Evolutionary conservation across 2,329 filamentous ascomycete species (phyloP).

Genomic region (Monosporascus sp.): DNA sequence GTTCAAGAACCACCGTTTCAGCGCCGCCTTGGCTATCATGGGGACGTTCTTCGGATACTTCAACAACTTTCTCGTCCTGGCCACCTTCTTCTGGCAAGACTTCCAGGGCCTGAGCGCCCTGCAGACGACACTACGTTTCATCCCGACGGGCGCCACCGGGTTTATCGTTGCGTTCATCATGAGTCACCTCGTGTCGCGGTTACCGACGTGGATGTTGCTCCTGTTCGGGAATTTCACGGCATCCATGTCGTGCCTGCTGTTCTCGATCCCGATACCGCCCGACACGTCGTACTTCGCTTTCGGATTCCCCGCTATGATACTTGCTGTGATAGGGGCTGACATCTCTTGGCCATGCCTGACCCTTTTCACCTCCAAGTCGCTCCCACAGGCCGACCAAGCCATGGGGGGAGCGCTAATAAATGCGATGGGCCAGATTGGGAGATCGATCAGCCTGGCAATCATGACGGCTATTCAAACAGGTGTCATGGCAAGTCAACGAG

Average conservation of each 20-base stretch:
- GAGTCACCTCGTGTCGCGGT: constrained; percentile 49
- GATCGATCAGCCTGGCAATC: constrained; percentile 61
- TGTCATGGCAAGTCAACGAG: constrained; percentile 47
- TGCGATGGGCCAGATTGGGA: constrained; percentile 58
- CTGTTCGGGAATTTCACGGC: constrained; percentile 52
- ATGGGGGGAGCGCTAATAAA: constrained; percentile 65
- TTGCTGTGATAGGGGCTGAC: constrained; percentile 62
- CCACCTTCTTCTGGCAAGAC: constrained; percentile 67
- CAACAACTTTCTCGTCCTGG: constrained; percentile 62
- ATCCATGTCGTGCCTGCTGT: constrained; percentile 52
- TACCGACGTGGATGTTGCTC: constrained; percentile 54
- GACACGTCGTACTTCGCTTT: constrained; percentile 62
- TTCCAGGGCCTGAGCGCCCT: constrained; percentile 57
- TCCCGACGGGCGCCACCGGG: constrained; percentile 59
- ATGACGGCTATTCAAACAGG: constrained; percentile 60
- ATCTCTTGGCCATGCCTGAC: constrained; percentile 61
- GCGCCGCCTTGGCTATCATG: constrained; percentile 60
- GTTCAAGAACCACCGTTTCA: constrained; percentile 55
- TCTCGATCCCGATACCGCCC: constrained; percentile 57
- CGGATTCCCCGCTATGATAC: constrained; percentile 59
- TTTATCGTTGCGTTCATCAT: constrained; percentile 51
- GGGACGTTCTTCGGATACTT: constrained; percentile 61
- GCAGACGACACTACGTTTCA: constrained; percentile 64
- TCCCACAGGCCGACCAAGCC: constrained; percentile 60
- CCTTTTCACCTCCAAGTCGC: constrained; percentile 58